phyloP scores from a whole-genome alignment of 192 early-diverging fungal genomes.

The Gaertneriomyces sp. region DNA sequence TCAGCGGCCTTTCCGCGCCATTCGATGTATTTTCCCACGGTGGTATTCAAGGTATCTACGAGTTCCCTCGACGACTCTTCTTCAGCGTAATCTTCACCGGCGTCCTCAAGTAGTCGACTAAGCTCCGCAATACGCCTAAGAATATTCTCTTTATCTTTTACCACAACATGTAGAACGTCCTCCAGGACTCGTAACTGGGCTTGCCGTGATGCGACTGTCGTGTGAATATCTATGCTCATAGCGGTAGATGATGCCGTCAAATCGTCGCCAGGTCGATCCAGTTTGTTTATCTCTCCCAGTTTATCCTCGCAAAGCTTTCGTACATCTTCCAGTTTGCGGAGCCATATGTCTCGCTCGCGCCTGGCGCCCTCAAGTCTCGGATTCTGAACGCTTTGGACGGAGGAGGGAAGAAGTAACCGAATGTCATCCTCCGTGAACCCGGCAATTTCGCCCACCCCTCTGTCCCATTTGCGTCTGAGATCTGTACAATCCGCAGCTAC shows the following conservation, averaged over 20 bases:
- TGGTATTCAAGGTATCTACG: slow-evolving; percentile 2
- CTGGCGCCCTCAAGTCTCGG: slow-evolving; percentile 8
- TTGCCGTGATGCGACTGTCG: slow-evolving; percentile 10
- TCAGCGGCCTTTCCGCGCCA: not conserved
- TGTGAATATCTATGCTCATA: slow-evolving; percentile 15
- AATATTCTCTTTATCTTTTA: slow-evolving; percentile 1
- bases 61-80: not conserved
- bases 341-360: slow-evolving; percentile 9
- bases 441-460: slow-evolving; percentile 13
- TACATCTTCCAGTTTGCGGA: slow-evolving; percentile 15
- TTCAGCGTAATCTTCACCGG: not conserved
- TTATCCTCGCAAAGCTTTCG: slow-evolving; percentile 13
- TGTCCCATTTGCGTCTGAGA: slow-evolving; percentile 18
- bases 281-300: slow-evolving; percentile 1
- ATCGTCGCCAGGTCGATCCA: not conserved
- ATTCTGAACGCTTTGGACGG: not conserved
- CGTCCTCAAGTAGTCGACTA: not conserved
- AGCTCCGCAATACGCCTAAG: slow-evolving; percentile 6
- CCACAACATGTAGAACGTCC: not conserved
- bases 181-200: slow-evolving; percentile 20
- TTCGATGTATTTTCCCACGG: slow-evolving; percentile 9
- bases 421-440: slow-evolving; percentile 12
- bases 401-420: not conserved
- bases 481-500: slow-evolving; percentile 4
- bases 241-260: not conserved